Evolutionary conservation across 805 yeast species (phyloP), one percentile per base, ranked within the genome.

Genomic region (Candida vaughaniae): DNA sequence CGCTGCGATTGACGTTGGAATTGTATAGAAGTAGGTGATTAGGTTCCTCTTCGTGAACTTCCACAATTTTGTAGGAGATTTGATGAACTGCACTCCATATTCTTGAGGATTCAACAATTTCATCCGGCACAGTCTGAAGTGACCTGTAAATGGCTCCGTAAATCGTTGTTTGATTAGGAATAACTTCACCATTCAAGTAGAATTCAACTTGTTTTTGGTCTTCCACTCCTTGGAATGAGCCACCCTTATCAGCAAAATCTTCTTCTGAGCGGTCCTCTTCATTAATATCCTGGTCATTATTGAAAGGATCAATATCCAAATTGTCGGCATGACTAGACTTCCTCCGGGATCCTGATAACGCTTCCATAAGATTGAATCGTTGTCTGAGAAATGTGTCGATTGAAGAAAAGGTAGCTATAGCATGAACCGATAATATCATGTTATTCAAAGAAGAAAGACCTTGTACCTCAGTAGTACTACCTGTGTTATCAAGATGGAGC

Each of bases 141-240:
- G 76, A 61, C 33, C 75, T 72, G 53, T 78, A 80, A 5, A 84
- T 64, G 0, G 88, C 90, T 1, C 93, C 93, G 58, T 80, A 85
- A 2, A 87, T 71, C 0, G 95, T 86, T 0, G 85, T 77, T 35
- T 77, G 85, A 25, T 66, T 66, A 2, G 87, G 82, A 18, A 85
- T 66, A 0, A 58, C 62, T 38, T 77, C 78, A 3, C 75, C 86
- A 43, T 79, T 67, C 9, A 81, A 60, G 1, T 62, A 60, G 52
- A 86, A 86, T 38, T 79, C 83, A 36, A 81, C 62, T 35, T 69
- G 37, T 2, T 32, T 22, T 20, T 31, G 19, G 33, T 16, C 19
- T 16, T 22, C 29, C 23, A 22, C 11, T n/a, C 30, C 23, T 12
- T 9, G n/a, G n/a, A n/a, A n/a, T 11, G 26, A n/a, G 15, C 5